A percentile compares a stretch with the other conserved stretches of the same genome.
These are phyloP conservation scores for Pleomassaria siparia DNA, from an alignment of 2,329 filamentous ascomycete species.

Conservation along the genomic window DNA sequence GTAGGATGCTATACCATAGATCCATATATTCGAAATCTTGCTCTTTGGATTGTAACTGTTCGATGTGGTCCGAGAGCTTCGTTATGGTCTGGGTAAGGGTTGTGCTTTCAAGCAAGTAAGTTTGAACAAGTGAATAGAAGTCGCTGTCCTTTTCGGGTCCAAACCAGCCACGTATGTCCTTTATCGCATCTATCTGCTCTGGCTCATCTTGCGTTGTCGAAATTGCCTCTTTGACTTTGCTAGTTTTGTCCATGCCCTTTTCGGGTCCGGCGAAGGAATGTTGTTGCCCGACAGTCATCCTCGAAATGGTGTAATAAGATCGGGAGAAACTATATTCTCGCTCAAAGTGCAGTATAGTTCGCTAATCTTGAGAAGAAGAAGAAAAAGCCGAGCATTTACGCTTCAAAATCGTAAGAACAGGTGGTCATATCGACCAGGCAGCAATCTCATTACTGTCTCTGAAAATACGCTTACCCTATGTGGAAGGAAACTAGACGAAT, in stretches of 20 bases:
- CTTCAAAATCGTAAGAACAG: too few relatives aligned
- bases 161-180: constrained; percentile 33
- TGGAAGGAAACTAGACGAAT: not conserved
- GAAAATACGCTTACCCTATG: not conserved
- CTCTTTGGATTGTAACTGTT: constrained; percentile 23
- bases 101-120: constrained; percentile 20
- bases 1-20: constrained; percentile 35
- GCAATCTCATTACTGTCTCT: not conserved
- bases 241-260: too few relatives aligned
- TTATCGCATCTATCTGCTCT: constrained; percentile 31
- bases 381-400: too few relatives aligned
- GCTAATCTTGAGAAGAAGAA: too few relatives aligned
- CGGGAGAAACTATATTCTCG: too few relatives aligned
- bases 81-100: constrained; percentile 16
- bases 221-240: constrained; percentile 6
- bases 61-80: constrained; percentile 27
- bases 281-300: too few relatives aligned
- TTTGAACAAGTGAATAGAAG: constrained; percentile 25
- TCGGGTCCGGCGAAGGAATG: not conserved
- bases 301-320: too few relatives aligned
- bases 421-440: too few relatives aligned
- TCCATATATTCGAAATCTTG: constrained; percentile 25
- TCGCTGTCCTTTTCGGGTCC: constrained; percentile 23
- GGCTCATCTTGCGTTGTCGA: constrained; percentile 3
- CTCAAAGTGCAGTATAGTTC: too few relatives aligned